phyloP scores from a whole-genome alignment of 371 early-diverging fungal species.

The Mucor sp. region DNA sequence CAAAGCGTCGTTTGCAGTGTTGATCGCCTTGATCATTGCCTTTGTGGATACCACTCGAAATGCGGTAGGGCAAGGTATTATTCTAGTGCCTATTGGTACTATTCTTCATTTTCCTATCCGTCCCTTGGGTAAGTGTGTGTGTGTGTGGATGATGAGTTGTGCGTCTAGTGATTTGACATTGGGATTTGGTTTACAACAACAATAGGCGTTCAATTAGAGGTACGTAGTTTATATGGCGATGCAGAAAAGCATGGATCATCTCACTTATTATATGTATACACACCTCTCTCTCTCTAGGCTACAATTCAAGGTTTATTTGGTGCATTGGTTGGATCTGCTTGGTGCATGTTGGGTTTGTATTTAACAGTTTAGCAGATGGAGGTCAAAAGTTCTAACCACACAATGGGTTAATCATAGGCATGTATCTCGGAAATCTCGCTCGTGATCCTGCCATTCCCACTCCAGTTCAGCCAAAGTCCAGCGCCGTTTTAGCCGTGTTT shows the following conservation, averaged over 20 bases:
- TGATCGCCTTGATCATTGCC: slow-evolving; percentile 17
- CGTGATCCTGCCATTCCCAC: slow-evolving; percentile 27
- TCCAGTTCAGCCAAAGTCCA: slow-evolving; percentile 39
- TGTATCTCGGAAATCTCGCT: slow-evolving; percentile 38
- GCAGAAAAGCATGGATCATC: background rate
- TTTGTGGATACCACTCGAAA: slow-evolving; percentile 18
- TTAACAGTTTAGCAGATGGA: background rate
- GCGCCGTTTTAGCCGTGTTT: slow-evolving; percentile 39
- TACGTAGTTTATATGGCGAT: background rate
- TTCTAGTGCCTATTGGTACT: slow-evolving; percentile 25
- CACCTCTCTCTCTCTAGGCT: slow-evolving; percentile 12
- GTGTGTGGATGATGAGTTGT: too few species aligned
- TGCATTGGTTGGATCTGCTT: slow-evolving; percentile 23
- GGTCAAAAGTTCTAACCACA: background rate
- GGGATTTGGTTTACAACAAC: background rate
- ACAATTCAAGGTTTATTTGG: slow-evolving; percentile 16
- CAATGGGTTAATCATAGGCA: slow-evolving; percentile 22
- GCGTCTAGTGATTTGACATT: background rate
- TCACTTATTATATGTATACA: background rate
- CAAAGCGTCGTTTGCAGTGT: slow-evolving; percentile 19
- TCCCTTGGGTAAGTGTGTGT: slow-evolving; percentile 20
- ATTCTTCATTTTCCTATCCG: slow-evolving; percentile 23
- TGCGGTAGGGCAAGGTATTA: slow-evolving; percentile 15
- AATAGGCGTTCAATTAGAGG: slow-evolving; percentile 30
- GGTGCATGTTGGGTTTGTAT: slow-evolving; percentile 22